Evolutionary conservation across 2,329 filamentous ascomycete species (phyloP).

Genomic region (Stachybotrys chartarum): DNA sequence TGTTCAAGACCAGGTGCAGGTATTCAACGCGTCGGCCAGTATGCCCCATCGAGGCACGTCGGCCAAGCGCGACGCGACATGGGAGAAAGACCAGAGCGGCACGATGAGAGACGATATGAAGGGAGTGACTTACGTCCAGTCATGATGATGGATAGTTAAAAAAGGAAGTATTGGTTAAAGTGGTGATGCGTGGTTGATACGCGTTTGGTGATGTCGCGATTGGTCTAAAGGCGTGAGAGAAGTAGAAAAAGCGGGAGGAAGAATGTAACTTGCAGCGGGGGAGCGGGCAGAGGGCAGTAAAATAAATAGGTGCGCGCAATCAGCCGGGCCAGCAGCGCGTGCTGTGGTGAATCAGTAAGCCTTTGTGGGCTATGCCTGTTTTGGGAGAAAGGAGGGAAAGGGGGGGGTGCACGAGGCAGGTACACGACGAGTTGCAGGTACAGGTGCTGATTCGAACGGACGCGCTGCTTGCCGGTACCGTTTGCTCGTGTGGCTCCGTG

Average conservation of each 20-base stretch:
- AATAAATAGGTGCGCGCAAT: slow-evolving; percentile 32
- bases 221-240: slow-evolving; percentile 8
- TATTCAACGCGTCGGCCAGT: background rate
- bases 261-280: slow-evolving; percentile 14
- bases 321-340: slow-evolving; percentile 15
- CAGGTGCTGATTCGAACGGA: background rate
- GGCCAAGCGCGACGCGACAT: background rate
- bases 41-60: background rate
- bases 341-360: slow-evolving; percentile 14
- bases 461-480: background rate
- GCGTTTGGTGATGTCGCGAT: slow-evolving; percentile 14
- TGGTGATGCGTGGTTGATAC: slow-evolving; percentile 13
- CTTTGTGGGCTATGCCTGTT: background rate
- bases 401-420: background rate
- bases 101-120: slow-evolving; percentile 1
- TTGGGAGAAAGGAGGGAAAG: background rate
- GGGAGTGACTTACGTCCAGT: slow-evolving; percentile 61
- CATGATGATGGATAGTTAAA: slow-evolving; percentile 45
- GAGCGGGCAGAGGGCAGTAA: slow-evolving; percentile 11
- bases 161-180: slow-evolving; percentile 13
- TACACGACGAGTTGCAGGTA: background rate
- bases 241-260: slow-evolving; percentile 12
- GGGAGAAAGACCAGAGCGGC: background rate
- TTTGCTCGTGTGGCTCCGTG: background rate
- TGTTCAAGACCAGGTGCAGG: background rate